Evolutionary conservation across 495 filamentous ascomycete genomes (phyloP), one percentile per base, ranked within the genome.

Genomic region (Daldinia bambusicola): DNA sequence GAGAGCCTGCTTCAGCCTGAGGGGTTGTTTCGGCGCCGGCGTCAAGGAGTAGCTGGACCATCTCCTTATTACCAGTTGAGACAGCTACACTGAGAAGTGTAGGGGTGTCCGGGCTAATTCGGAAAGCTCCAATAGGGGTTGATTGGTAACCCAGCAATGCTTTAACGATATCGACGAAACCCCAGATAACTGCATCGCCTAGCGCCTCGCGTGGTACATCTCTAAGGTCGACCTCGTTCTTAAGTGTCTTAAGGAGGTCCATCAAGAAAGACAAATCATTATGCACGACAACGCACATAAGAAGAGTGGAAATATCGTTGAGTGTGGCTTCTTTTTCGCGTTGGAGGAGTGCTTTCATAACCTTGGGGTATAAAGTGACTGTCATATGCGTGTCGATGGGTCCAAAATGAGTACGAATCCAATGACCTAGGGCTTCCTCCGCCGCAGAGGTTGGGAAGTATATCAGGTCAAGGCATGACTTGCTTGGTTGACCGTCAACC

Each of bases 11-110:
- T 7, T 34, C 32, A 7, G 32, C 7, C 32, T 7, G 32, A 3
- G 32, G 4, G 32, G 3, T 34, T 34, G 7, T 34, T 4, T 34
- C 32, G 32, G 55, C 63, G 9, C 63, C 63, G 16, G 63, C 41
- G 38, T 59, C 55, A 3, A 66, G 52, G 41, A 66, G 55, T 31
- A 66, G 22, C 10, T 59, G 41, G 32, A 59, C 34, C 53, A 53
- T 41, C 34, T 58, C 13, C 43, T 31, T 32, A 34, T 36, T 52
- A 22, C 53, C 63, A 32, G 41, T 59, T 8, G 10, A 18, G 20
- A 53, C 31, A 32, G 63, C 63, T 0, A 1, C n/a, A 20, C 18
- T 16, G 1, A 66, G 26, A 13, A 40, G 3, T 12, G 9, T 26
- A 8, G 43, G 16, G 16, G 31, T 18, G 14, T 37, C 31, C 1